Percentiles rank a stretch among this genome's conserved stretches.
Conservation (phyloP, 176 grass and related monocot genomes). For the Poa pratensis region DNA sequence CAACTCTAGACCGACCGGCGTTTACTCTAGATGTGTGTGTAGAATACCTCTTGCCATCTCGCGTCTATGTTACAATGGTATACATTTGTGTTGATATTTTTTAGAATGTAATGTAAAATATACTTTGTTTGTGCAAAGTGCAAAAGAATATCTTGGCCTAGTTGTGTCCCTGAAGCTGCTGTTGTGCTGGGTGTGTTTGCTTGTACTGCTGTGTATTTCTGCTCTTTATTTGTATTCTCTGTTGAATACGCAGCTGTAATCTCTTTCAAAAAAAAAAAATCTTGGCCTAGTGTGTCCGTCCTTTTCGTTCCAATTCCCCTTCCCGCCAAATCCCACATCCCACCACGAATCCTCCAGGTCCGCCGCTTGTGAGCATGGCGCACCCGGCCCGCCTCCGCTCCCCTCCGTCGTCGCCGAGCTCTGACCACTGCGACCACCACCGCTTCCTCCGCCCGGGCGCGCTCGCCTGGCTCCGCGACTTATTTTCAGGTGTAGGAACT, state of each 20-base stretch:
- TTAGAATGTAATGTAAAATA: not conserved
- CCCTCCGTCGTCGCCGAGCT: conserved; percentile 16
- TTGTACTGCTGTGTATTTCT: too few species aligned
- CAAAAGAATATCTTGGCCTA: not conserved
- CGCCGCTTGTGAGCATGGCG: not conserved
- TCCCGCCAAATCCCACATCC: conserved; percentile 11
- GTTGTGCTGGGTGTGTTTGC: too few species aligned
- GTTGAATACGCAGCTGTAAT: too few species aligned
- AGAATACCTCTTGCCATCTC: too few species aligned
- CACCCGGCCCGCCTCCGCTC: conserved; percentile 35
- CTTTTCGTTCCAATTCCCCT: too few species aligned
- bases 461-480: conserved; percentile 71
- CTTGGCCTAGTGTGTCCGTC: too few species aligned
- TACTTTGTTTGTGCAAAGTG: not conserved
- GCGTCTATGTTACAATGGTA: too few species aligned
- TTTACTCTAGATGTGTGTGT: too few species aligned
- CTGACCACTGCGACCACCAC: conserved; percentile 47
- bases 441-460: conserved; percentile 81
- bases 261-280: too few species aligned
- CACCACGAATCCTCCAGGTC: not conserved
- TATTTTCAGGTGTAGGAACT: not conserved
- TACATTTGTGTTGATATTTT: not conserved
- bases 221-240: too few species aligned
- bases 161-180: too few species aligned
- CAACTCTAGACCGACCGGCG: too few species aligned